A percentile compares a stretch with the other conserved stretches of the same genome.
Conservation (phyloP, 768 basidiomycete genomes). For the Phaeotremella skinneri region DNA sequence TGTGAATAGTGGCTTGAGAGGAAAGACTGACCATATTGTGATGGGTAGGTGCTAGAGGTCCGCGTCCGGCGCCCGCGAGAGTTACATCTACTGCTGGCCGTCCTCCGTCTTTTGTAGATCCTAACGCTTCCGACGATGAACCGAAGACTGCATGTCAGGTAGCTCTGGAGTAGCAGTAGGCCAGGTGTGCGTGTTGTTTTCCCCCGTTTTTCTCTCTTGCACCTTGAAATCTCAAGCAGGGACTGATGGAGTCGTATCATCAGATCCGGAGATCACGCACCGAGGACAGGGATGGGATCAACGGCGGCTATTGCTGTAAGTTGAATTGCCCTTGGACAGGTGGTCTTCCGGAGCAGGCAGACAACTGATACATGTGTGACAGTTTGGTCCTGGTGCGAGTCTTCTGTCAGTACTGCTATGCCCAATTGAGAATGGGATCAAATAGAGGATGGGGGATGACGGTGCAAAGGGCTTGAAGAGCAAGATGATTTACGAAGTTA, state of each 20-base stretch:
- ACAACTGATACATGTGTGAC: slow-evolving; percentile 2
- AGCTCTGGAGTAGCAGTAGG: not conserved
- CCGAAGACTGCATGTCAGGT: not conserved
- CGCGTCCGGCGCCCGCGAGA: slow-evolving; percentile 35
- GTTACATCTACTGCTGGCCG: slow-evolving; percentile 5
- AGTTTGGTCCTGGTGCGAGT: slow-evolving; percentile 23
- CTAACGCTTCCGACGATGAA: not conserved
- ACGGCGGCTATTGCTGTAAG: slow-evolving; percentile 16
- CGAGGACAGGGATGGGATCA: slow-evolving; percentile 17
- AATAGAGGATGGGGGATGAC: not conserved
- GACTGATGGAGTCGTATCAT: slow-evolving; percentile 1
- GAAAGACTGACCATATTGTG: not conserved
- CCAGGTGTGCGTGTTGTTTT: not conserved
- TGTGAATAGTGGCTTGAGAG: not conserved
- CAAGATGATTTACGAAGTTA: no score
- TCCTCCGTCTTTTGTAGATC: not conserved
- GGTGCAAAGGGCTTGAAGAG: no score
- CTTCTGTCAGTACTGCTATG: slow-evolving; percentile 31
- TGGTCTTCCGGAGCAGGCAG: no score
- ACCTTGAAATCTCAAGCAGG: no score
- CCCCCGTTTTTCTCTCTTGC: no score
- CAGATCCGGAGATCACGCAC: slow-evolving; percentile 9
- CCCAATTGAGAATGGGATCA: slow-evolving; percentile 27
- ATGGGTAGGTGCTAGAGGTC: slow-evolving; percentile 33
- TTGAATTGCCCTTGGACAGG: not conserved